A percentile compares a stretch with the other conserved stretches of the same genome.
phyloP scores from a whole-genome alignment of 768 basidiomycete genomes.

The Podaxis pistillaris region DNA sequence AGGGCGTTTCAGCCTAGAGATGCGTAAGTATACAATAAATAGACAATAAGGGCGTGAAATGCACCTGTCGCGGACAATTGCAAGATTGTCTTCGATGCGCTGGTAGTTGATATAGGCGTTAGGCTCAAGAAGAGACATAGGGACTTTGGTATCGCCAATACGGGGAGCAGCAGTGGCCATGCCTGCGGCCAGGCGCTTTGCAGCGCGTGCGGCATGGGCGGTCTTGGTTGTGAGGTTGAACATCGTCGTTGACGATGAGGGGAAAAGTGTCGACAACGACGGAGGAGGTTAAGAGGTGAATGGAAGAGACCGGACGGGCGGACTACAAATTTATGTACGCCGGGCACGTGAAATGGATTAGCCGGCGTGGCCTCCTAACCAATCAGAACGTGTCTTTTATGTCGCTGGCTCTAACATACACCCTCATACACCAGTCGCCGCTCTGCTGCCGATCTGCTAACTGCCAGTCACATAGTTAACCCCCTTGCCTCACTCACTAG shows the following conservation, averaged over 20 bases:
- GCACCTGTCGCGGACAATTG: conserved; percentile 80
- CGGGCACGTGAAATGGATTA: conserved; percentile 36
- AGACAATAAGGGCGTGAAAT: not conserved
- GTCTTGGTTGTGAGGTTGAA: conserved; percentile 55
- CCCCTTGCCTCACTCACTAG: conserved; percentile 14
- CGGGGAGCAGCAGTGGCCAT: conserved; percentile 81
- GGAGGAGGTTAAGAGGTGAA: conserved; percentile 26
- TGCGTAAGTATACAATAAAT: conserved; percentile 13
- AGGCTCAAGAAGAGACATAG: conserved; percentile 85
- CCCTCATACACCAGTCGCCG: conserved; percentile 19
- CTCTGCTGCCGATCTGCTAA: conserved; percentile 7
- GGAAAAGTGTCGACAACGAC: conserved; percentile 29
- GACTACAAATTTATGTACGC: conserved; percentile 37
- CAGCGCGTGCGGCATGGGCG: conserved; percentile 48
- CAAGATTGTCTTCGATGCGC: conserved; percentile 97
- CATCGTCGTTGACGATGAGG: conserved; percentile 52
- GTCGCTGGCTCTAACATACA: conserved; percentile 12
- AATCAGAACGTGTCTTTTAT: conserved; percentile 32
- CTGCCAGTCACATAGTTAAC: conserved; percentile 9
- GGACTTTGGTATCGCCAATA: conserved; percentile 87
- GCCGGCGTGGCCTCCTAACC: conserved; percentile 20
- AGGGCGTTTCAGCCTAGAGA: conserved; percentile 75
- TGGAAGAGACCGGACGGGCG: conserved; percentile 34
- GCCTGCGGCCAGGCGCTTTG: conserved; percentile 56
- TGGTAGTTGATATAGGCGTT: conserved; percentile 90